These are phyloP conservation scores for Phytopythium oedochilum DNA, from an alignment of 352 stramenopile species.

Conservation along the genomic window DNA sequence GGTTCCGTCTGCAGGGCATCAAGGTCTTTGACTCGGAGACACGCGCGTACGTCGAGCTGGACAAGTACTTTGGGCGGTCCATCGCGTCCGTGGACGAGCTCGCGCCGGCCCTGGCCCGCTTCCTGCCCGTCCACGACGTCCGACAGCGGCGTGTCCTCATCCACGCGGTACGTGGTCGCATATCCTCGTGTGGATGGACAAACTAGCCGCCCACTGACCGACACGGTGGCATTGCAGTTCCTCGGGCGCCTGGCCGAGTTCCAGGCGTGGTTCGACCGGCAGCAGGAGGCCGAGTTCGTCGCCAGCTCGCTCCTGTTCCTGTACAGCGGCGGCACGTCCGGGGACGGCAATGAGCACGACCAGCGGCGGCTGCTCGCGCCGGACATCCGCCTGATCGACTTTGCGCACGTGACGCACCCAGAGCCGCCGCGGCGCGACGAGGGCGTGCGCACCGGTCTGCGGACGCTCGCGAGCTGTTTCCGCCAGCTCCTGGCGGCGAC, in stretches of 20 bases:
- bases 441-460: constrained; percentile 51
- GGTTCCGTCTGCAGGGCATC: constrained; percentile 94
- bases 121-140: constrained; percentile 51
- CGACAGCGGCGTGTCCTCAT: constrained; percentile 30
- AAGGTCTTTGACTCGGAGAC: constrained; percentile 71
- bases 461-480: constrained; percentile 51
- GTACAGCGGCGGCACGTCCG: constrained; percentile 66
- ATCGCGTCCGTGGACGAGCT: constrained; percentile 59
- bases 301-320: constrained; percentile 94
- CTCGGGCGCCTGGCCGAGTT: constrained; percentile 57
- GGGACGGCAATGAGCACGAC: constrained; percentile 19
- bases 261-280: constrained; percentile 70
- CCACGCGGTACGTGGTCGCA: constrained; percentile 32
- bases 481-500: constrained; percentile 20
- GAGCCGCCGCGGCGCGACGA: constrained; percentile 32
- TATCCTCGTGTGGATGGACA: too few relatives aligned
- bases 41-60: constrained; percentile 66
- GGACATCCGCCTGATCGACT: constrained; percentile 83
- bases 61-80: constrained; percentile 85
- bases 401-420: constrained; percentile 56
- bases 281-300: constrained; percentile 88
- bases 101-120: constrained; percentile 62
- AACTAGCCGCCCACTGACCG: too few relatives aligned
- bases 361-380: constrained; percentile 6
- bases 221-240: too few relatives aligned